Evolutionary conservation across 1,139 yeast species (phyloP).

Genomic region (Pichia sp.): DNA sequence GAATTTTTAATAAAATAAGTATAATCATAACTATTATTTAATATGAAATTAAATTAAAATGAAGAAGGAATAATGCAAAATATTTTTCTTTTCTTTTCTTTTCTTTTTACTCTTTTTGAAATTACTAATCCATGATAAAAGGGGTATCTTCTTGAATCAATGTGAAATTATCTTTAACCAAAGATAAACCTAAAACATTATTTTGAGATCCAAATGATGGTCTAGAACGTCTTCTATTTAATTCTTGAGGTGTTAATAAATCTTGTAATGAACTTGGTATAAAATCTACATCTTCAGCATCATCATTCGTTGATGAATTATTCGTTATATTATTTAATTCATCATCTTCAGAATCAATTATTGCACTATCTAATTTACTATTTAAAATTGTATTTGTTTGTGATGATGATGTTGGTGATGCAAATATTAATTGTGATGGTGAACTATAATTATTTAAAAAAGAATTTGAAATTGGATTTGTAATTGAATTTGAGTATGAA

Average conservation of each 20-base stretch:
- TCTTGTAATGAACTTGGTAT: conserved; percentile 74
- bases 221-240: conserved; percentile 58
- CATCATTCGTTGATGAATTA: conserved; percentile 11
- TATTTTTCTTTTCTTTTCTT: too few relatives aligned
- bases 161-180: not conserved
- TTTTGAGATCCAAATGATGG: conserved; percentile 17
- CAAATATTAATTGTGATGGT: conserved; percentile 3
- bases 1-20: too few relatives aligned
- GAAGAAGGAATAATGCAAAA: not conserved
- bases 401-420: conserved; percentile 2
- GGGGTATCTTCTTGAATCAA: conserved; percentile 25
- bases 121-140: conserved; percentile 14
- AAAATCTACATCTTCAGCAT: conserved; percentile 47
- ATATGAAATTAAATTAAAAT: not conserved
- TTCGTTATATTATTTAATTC: conserved; percentile 5
- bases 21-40: too few relatives aligned
- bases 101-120: too few relatives aligned
- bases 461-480: not conserved
- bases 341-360: conserved; percentile 20
- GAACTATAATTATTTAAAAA: not conserved
- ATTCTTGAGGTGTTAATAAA: conserved; percentile 72
- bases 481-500: not conserved
- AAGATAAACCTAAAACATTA: not conserved
- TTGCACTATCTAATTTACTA: conserved; percentile 12
- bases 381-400: not conserved